Evolutionary conservation across 1,284 basidiomycete genomes (phyloP), one percentile per base, ranked within the genome.

Genomic region (Cutaneotrichosporon arboriforme): DNA sequence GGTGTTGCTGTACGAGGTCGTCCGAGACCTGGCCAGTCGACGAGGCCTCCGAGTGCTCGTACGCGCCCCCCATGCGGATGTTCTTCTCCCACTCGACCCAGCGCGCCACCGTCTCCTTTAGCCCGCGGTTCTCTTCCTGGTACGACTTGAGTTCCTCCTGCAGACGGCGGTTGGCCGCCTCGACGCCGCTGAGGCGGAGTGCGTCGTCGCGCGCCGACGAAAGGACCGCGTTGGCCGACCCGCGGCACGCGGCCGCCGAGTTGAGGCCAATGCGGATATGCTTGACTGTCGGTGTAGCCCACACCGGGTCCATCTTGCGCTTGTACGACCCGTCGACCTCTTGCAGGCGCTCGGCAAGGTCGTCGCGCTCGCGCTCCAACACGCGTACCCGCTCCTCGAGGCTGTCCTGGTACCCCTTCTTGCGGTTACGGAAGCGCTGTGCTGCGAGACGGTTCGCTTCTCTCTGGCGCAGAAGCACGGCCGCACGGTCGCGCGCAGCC

Each of bases 321-420:
- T 33, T 33, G 17, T 20, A 20, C 15, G 55, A 5, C 2, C 42
- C 51, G 17, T 46, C 49, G 8, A 49, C 40, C 13, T 64, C 61
- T 4, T 62, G 65, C 4, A 68, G 15, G 2, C 61, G 52, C n/a
- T 61, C 48, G 1, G 60, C 39, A 10, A 73, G 54, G 0, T 47
- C 48, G 2, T 63, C 64, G 14, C 63, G 65, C 31, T 68, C 68
- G 12, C 63, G 63, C 37, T 73, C 68, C 8, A 73, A 53, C 2
- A 51, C 48, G 8, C 63, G 53, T 2, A 73, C 62, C 15, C 64
- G 60, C 20, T 69, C 69, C 40, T 73, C 69, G 12, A 73, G 43
- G 23, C 63, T 67, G 41, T 73, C 71, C 40, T 72, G 71, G 46
- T 73, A 72, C 0, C 69, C 65, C 52, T 73, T 73, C 45, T 73